A percentile compares a stretch with the other conserved stretches of the same genome.
phyloP scores from a whole-genome alignment of 2,329 filamentous ascomycete genomes.

The Paramyrothecium roridum region DNA sequence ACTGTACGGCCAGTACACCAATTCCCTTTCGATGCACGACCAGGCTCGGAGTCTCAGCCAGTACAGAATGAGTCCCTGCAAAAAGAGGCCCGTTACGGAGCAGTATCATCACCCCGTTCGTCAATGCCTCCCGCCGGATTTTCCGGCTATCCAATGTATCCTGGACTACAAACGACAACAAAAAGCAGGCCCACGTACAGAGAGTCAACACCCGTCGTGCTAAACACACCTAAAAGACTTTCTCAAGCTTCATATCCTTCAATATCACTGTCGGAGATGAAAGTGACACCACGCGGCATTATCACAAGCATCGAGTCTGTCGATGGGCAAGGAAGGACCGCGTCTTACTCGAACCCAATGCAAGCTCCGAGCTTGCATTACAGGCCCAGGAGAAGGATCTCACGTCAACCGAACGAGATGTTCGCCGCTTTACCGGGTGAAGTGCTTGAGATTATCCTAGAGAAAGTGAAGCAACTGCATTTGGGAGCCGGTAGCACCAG shows the following conservation, averaged over 20 bases:
- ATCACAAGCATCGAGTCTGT: slow-evolving; percentile 38
- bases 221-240: slow-evolving; percentile 34
- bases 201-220: slow-evolving; percentile 15
- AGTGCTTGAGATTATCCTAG: slow-evolving; percentile 54
- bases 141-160: slow-evolving; percentile 24
- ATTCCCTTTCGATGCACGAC: slow-evolving; percentile 11
- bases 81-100: slow-evolving; percentile 2
- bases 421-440: slow-evolving; percentile 57
- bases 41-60: slow-evolving; percentile 11
- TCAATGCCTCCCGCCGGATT: slow-evolving; percentile 12
- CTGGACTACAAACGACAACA: slow-evolving; percentile 24
- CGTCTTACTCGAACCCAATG: not conserved
- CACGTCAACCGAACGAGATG: slow-evolving; percentile 44
- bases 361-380: not conserved
- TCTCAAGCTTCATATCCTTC: slow-evolving; percentile 23
- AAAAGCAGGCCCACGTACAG: slow-evolving; percentile 13
- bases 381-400: slow-evolving; percentile 5
- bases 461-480: slow-evolving; percentile 50
- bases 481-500: slow-evolving; percentile 43
- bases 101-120: slow-evolving; percentile 4
- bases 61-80: slow-evolving; percentile 7
- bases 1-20: slow-evolving; percentile 15
- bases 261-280: slow-evolving; percentile 18
- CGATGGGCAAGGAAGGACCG: slow-evolving; percentile 21
- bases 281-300: slow-evolving; percentile 29